A percentile compares a stretch with the other conserved stretches of the same genome.
Conservation (phyloP, 1,284 basidiomycete genomes). For the Schizophyllum amplum region DNA sequence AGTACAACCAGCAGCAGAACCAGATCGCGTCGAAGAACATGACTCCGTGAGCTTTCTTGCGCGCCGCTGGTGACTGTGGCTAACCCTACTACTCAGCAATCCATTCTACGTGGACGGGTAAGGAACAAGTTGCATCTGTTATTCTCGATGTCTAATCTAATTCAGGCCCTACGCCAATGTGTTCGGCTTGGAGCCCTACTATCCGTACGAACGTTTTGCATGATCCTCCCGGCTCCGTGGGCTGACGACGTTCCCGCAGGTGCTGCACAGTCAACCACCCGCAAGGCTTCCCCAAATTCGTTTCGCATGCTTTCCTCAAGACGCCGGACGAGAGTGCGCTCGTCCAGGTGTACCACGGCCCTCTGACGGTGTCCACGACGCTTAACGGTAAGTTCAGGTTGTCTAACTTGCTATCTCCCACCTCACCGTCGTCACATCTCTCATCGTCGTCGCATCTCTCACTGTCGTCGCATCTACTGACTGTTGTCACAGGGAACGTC, state of each 20-base stretch:
- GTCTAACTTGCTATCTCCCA: too few relatives aligned
- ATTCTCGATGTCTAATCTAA: not conserved
- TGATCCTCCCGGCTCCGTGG: too few relatives aligned
- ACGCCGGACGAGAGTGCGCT: conserved; percentile 40
- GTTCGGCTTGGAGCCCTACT: conserved; percentile 42
- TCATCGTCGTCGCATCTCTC: too few relatives aligned
- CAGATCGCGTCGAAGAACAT: conserved; percentile 52
- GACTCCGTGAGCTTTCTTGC: conserved; percentile 26
- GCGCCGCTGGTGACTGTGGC: conserved; percentile 1
- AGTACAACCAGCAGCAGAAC: conserved; percentile 55
- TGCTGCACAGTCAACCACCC: conserved; percentile 58
- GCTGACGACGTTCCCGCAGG: too few relatives aligned
- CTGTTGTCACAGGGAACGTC: conserved; percentile 27
- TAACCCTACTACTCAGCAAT: conserved; percentile 25
- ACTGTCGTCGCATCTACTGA: not conserved
- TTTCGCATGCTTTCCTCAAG: conserved; percentile 47
- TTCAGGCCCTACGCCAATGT: conserved; percentile 44
- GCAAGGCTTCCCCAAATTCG: conserved; percentile 56
- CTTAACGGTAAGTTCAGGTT: conserved; percentile 36
- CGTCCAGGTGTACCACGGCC: conserved; percentile 48
- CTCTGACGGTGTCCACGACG: conserved; percentile 35
- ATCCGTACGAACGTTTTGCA: too few relatives aligned
- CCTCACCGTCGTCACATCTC: too few relatives aligned
- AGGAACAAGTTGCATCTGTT: not conserved
- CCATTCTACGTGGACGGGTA: conserved; percentile 41